Evolutionary conservation across 208 protist genomes (phyloP), one percentile per base, ranked within the genome.

Genomic region (Balamuthia mandrillaris): DNA sequence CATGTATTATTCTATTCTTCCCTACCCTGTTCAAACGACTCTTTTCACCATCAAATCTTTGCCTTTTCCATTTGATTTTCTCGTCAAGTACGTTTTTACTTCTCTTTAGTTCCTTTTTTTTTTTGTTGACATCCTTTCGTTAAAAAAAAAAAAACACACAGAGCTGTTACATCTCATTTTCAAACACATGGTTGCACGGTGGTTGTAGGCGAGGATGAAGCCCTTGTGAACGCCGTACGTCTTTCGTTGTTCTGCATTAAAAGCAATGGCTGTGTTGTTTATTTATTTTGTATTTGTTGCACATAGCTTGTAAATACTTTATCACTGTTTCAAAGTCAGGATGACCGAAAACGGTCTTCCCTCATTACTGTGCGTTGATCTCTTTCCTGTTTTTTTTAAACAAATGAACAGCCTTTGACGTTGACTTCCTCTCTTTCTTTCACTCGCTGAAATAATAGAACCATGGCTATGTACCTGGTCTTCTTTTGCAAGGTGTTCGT

Each of bases 251-350:
- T 63, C 33, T n/a, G n/a, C n/a, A n/a, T n/a, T n/a, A n/a, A n/a
- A n/a, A n/a, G n/a, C n/a, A n/a, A n/a, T n/a, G 27, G 5, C 14
- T 70, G 61, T 12, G 4, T 47, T n/a, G n/a, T n/a, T n/a, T n/a
- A n/a, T 29, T 61, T 9, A 61, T 29, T n/a, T n/a, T 29, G 14
- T 52, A 10, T n/a, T 52, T 18, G 54, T 61, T 14, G 3, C 56
- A 65, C 56, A 10, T 41, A 61, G 54, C 79, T 75, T 61, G 39
- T 86, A 47, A 70, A 87, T n/a, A 82, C 84, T 18, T 37, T 87
- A 10, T 66, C 66, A 5, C 24, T 87, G 1, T 87, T 87, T 37
- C 49, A 72, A 0, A 18, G 3, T 33, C 39, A 49, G 84, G 16
- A 37, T 14, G 84, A 87, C 12, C 44, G 31, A 35, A 12, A 12